A percentile compares a stretch with the other conserved stretches of the same genome.
Conservation (phyloP, 768 basidiomycete species). For the Suillus brevipes region DNA sequence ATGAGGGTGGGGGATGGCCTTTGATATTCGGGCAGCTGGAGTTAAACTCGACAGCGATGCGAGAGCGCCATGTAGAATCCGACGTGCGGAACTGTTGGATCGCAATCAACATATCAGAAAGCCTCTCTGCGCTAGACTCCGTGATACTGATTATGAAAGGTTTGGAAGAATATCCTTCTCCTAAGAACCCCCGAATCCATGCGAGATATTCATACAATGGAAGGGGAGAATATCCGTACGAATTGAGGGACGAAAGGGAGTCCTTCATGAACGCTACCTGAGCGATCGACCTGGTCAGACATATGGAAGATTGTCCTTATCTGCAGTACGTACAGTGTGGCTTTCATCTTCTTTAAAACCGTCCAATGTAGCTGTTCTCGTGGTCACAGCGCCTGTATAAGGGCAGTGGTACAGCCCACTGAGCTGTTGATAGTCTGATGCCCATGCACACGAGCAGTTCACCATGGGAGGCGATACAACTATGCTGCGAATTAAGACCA, state of each 20-base stretch:
- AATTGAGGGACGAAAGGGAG: slow-evolving; percentile 68
- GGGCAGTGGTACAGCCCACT: slow-evolving; percentile 62
- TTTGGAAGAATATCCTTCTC: slow-evolving; percentile 42
- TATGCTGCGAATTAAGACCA: slow-evolving; percentile 51
- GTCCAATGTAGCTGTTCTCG: slow-evolving; percentile 68
- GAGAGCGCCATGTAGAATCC: slow-evolving; percentile 34
- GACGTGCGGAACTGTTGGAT: slow-evolving; percentile 58
- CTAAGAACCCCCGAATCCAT: slow-evolving; percentile 55
- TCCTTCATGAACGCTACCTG: slow-evolving; percentile 63
- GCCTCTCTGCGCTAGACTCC: slow-evolving; percentile 51
- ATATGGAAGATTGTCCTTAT: background rate
- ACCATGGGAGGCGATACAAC: slow-evolving; percentile 63
- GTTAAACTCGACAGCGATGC: slow-evolving; percentile 78
- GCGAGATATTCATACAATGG: slow-evolving; percentile 64
- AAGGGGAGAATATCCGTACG: slow-evolving; percentile 85
- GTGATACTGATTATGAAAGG: slow-evolving; percentile 84
- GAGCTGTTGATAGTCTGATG: slow-evolving; percentile 66
- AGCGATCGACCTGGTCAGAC: slow-evolving; percentile 2
- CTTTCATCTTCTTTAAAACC: slow-evolving; percentile 68
- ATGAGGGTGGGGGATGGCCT: slow-evolving; percentile 62
- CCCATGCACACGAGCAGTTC: slow-evolving; percentile 83
- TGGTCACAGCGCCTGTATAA: slow-evolving; percentile 78
- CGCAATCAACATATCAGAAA: slow-evolving; percentile 54
- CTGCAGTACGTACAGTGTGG: slow-evolving; percentile 52
- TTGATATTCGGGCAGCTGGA: slow-evolving; percentile 83